Base-by-base conservation (phyloP, 208 protist genomes). In the Acanthamoeba lenticulata region DNA sequence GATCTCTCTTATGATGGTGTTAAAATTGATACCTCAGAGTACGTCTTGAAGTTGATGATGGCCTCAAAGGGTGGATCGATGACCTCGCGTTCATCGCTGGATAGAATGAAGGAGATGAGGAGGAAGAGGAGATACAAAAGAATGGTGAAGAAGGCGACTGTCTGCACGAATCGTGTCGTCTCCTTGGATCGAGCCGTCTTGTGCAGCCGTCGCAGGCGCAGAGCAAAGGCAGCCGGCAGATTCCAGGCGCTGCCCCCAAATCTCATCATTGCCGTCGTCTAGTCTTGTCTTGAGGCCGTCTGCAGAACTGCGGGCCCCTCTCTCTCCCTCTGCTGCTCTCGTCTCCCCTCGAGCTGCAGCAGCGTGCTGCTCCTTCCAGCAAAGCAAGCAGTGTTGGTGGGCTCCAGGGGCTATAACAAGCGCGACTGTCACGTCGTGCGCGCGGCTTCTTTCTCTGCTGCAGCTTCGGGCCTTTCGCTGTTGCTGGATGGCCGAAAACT, bases 31-130 rank as follows among this genome's bases (percentile, higher is more conserved):
- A 85, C 74, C 44, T 47, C 44, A 7, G 74, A 85, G 74, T 47
- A 85, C 27, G 74, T 47, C n/a, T n/a, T 57, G 74, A 85, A 85
- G 42, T 85, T 47, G 44, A 85, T 47, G 32, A 85, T 85, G 74
- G 74, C 74, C 55, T 85, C 74, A 19, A 85, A 85, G 44, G 74
- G 45, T 1, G 74, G 74, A 29, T 85, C 74, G 38, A 85, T 55
- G 74, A 77, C 67, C 36, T 44, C 36, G 17, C 67, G 67, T 44
- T 77, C 67, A 77, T 77, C 67, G 67, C 67, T 77, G 13, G 67
- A 77, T 7, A 77, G 67, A 17, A 77, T n/a, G 17, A 38, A 85
- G 74, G 74, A 47, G 40, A 85, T 47, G 74, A 85, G 44, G 1
- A 85, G 21, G 74, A 85, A 55, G 74, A 85, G 3, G 27, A 85